Conservation (phyloP, 495 filamentous ascomycete species). For the Penicillium alfredii region DNA sequence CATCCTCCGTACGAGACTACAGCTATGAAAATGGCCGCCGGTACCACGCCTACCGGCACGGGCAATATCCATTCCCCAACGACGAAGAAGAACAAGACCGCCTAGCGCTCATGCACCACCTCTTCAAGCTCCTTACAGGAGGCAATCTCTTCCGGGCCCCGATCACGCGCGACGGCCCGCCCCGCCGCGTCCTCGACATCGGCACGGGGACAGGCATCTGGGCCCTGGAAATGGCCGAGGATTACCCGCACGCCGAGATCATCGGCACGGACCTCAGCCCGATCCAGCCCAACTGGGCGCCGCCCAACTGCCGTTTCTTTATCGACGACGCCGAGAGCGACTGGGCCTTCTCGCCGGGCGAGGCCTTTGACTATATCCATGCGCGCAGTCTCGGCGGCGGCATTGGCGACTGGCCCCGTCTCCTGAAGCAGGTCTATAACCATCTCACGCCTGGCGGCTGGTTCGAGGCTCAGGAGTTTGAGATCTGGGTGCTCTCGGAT, state of each 20-base stretch:
- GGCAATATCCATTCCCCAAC: slow-evolving; percentile 56
- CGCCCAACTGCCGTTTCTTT: slow-evolving; percentile 44
- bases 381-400: slow-evolving; percentile 40
- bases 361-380: slow-evolving; percentile 45
- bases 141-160: slow-evolving; percentile 51
- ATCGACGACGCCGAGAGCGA: slow-evolving; percentile 47
- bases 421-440: slow-evolving; percentile 28
- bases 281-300: slow-evolving; percentile 46
- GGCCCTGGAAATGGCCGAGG: slow-evolving; percentile 58
- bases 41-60: slow-evolving; percentile 52
- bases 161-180: slow-evolving; percentile 21
- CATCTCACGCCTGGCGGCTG: slow-evolving; percentile 50
- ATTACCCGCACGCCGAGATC: slow-evolving; percentile 49
- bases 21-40: slow-evolving; percentile 56
- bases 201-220: slow-evolving; percentile 57
- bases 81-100: slow-evolving; percentile 59
- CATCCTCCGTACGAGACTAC: slow-evolving; percentile 44
- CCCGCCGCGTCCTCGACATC: slow-evolving; percentile 37
- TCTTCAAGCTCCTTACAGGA: slow-evolving; percentile 45
- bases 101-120: slow-evolving; percentile 60
- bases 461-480: slow-evolving; percentile 52
- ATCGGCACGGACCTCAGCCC: slow-evolving; percentile 60
- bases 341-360: slow-evolving; percentile 39
- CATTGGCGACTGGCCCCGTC: slow-evolving; percentile 41
- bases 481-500: slow-evolving; percentile 28